A percentile compares a stretch with the other conserved stretches of the same genome.
Evolutionary conservation across 2,329 filamentous ascomycete genomes (phyloP).

Genomic region (Fusarium veterinarium): DNA sequence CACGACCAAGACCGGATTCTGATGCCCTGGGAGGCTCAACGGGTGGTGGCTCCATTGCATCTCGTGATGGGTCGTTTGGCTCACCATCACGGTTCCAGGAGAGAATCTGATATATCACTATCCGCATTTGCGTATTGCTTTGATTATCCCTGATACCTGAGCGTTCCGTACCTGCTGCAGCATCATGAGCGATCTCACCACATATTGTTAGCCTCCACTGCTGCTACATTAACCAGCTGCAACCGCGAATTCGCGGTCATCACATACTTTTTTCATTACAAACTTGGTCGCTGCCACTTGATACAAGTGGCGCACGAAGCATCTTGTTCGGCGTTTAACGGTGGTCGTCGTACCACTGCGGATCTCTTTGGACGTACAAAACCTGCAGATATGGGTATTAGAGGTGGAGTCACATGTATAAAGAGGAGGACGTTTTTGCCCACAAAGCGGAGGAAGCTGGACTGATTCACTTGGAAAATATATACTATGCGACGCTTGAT

Average conservation of each 20-base stretch:
- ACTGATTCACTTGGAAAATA: conserved; percentile 26
- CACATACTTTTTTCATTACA: conserved; percentile 20
- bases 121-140: conserved; percentile 14
- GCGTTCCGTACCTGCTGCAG: conserved; percentile 43
- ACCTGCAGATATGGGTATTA: conserved; percentile 21
- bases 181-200: conserved; percentile 34
- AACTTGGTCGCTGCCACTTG: conserved; percentile 21
- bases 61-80: conserved; percentile 40
- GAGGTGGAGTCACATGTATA: conserved; percentile 27
- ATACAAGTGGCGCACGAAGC: conserved; percentile 33
- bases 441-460: conserved; percentile 27
- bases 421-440: conserved; percentile 8
- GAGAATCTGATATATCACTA: conserved; percentile 38
- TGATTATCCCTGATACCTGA: conserved; percentile 35
- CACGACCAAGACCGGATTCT: conserved; percentile 44
- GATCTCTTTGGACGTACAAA: conserved; percentile 40
- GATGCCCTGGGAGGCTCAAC: conserved; percentile 41
- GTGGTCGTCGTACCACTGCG: conserved; percentile 38
- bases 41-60: conserved; percentile 31
- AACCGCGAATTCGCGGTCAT: conserved; percentile 11
- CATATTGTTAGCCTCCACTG: conserved; percentile 7
- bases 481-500: conserved; percentile 33
- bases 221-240: conserved; percentile 17
- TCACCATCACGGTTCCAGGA: conserved; percentile 47
- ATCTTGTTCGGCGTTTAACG: conserved; percentile 45